A percentile compares a stretch with the other conserved stretches of the same genome.
Conservation (phyloP, 345 rosid species). For the Mercurialis annua region DNA sequence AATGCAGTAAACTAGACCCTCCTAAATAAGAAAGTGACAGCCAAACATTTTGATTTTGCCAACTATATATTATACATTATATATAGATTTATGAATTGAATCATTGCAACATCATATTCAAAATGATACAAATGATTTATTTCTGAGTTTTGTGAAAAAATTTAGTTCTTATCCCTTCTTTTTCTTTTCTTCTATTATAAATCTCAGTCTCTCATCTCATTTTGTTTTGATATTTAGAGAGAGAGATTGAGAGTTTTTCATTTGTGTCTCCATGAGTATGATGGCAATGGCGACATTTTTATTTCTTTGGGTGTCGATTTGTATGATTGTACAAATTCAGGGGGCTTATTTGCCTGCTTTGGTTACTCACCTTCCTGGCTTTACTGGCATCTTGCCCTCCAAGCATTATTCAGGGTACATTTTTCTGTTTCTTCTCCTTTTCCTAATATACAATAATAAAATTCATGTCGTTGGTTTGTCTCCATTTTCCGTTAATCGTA, state of each 20-base stretch:
- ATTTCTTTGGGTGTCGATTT: constrained; percentile 5
- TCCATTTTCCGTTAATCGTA: too few species aligned
- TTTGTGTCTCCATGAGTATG: not conserved
- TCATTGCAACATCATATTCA: not conserved
- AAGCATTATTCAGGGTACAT: constrained; percentile 39
- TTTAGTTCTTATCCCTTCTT: too few species aligned
- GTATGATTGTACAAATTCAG: constrained; percentile 9
- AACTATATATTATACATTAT: not conserved
- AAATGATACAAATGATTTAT: not conserved
- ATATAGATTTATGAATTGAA: not conserved
- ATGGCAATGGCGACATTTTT: constrained; percentile 13
- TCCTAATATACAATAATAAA: too few species aligned
- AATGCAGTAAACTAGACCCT: too few species aligned
- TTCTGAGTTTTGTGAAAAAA: too few species aligned
- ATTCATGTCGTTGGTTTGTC: too few species aligned
- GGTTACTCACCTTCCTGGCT: constrained; percentile 33
- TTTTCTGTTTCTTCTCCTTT: not conserved
- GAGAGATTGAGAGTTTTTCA: not conserved
- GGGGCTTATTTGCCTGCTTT: constrained; percentile 16
- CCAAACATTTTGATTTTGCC: too few species aligned
- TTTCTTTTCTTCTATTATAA: not conserved
- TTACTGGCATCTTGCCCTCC: constrained; percentile 39
- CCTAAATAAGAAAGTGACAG: too few species aligned
- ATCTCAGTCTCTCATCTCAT: not conserved
- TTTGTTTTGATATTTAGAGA: not conserved